phyloP scores from a whole-genome alignment of 176 grass and related monocot genomes.

The Pontederia crassipes region DNA sequence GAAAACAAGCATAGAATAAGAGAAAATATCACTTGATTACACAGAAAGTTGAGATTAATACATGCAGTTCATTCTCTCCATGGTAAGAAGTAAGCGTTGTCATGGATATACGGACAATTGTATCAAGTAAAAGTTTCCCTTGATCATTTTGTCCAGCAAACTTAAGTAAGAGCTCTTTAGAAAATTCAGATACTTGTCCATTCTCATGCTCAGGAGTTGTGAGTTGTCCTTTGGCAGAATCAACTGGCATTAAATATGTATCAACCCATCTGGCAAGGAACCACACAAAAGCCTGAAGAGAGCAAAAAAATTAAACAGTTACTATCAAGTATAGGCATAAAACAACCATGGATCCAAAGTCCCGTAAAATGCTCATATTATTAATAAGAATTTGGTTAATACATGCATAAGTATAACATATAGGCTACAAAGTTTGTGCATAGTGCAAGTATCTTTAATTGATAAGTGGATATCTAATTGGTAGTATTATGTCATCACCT shows the following conservation, averaged over 20 bases:
- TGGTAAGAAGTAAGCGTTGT: constrained; percentile 67
- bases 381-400: no score
- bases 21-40: not conserved
- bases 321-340: not conserved
- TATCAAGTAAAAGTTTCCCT: constrained; percentile 83
- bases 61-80: constrained; percentile 89
- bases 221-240: constrained; percentile 51
- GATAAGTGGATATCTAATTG: no score
- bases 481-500: no score
- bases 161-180: constrained; percentile 66
- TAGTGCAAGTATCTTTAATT: no score
- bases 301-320: constrained; percentile 35
- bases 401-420: no score
- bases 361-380: no score
- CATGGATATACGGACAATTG: constrained; percentile 65
- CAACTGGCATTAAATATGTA: constrained; percentile 88
- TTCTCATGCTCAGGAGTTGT: constrained; percentile 32
- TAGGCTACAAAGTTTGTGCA: no score
- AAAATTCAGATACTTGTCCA: constrained; percentile 41
- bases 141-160: constrained; percentile 93
- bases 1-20: not conserved
- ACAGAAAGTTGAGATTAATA: constrained; percentile 18
- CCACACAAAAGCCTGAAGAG: constrained; percentile 71
- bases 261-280: constrained; percentile 94
- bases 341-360: not conserved